Conservation (phyloP, 257 asterid genomes). For the Solanum piurae region DNA sequence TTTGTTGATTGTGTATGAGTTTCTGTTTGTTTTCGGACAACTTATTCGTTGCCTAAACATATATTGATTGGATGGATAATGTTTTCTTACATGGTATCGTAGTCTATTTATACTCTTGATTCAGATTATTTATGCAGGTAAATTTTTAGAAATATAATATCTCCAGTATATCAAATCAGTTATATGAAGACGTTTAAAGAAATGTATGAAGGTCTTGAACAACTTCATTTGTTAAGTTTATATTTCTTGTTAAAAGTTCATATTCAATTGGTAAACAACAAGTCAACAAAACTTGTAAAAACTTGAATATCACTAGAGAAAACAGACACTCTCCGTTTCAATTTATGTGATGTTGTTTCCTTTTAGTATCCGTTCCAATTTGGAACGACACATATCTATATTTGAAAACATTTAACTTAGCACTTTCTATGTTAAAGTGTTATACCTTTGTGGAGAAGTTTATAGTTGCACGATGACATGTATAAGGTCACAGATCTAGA, state of each 20-base stretch:
- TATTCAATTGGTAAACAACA: not conserved
- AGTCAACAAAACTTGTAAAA: not conserved
- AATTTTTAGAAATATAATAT: not conserved
- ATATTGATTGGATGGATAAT: not conserved
- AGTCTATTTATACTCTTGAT: not conserved
- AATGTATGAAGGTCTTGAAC: not conserved
- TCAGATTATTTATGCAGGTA: not conserved
- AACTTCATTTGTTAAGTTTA: not conserved
- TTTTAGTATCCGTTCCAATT: not conserved
- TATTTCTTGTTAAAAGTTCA: not conserved
- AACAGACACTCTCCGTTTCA: rapidly evolving
- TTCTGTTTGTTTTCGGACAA: not conserved
- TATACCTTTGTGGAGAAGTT: not conserved
- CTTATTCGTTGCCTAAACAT: not conserved
- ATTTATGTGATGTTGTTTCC: not conserved
- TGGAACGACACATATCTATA: not conserved
- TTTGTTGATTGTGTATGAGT: not conserved
- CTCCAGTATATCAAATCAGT: not conserved
- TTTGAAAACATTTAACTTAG: not conserved
- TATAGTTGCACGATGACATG: not conserved
- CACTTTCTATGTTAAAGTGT: not conserved
- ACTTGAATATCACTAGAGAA: not conserved
- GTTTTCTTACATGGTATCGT: not conserved
- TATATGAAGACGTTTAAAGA: not conserved
- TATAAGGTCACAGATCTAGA: not conserved